These are phyloP conservation scores for Trichophyton schoenleinii DNA, from an alignment of 2,329 filamentous ascomycete genomes.

Conservation along the genomic window DNA sequence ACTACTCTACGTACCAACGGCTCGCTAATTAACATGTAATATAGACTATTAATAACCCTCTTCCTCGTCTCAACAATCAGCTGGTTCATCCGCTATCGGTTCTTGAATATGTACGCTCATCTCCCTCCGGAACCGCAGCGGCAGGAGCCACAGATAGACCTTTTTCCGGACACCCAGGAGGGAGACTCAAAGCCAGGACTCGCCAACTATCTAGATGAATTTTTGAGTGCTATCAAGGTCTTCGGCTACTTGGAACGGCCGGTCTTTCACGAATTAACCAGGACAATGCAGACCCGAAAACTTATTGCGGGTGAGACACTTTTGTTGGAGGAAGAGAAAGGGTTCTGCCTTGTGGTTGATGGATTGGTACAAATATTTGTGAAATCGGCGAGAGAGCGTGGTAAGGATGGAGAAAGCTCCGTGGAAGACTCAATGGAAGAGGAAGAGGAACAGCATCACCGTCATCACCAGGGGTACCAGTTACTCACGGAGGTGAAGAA, in stretches of 20 bases:
- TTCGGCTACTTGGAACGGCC: conserved; percentile 94
- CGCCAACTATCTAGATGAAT: conserved; percentile 95
- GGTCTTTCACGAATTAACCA: conserved; percentile 92
- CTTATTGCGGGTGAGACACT: conserved; percentile 92
- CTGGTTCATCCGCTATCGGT: conserved; percentile 91
- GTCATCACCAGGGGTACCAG: conserved; percentile 73
- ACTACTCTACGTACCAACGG: too few species aligned
- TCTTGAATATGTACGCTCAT: conserved; percentile 92
- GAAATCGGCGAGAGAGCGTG: conserved; percentile 55
- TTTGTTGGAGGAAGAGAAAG: conserved; percentile 91
- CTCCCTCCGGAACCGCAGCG: conserved; percentile 88
- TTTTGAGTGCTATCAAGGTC: conserved; percentile 95
- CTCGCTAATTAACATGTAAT: not conserved
- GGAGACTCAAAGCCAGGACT: conserved; percentile 80
- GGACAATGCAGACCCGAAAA: conserved; percentile 96
- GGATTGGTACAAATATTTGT: conserved; percentile 96
- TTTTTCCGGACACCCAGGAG: conserved; percentile 88
- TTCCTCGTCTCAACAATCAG: conserved; percentile 71
- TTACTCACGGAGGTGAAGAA: conserved; percentile 95
- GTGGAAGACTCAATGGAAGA: conserved; percentile 29
- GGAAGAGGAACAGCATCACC: conserved; percentile 43
- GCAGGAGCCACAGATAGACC: conserved; percentile 87
- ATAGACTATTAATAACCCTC: conserved; percentile 61
- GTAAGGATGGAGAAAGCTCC: conserved; percentile 24
- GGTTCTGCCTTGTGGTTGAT: conserved; percentile 94